Conservation (phyloP, 1,139 yeast species). For the Suhomyces wounanorum region DNA sequence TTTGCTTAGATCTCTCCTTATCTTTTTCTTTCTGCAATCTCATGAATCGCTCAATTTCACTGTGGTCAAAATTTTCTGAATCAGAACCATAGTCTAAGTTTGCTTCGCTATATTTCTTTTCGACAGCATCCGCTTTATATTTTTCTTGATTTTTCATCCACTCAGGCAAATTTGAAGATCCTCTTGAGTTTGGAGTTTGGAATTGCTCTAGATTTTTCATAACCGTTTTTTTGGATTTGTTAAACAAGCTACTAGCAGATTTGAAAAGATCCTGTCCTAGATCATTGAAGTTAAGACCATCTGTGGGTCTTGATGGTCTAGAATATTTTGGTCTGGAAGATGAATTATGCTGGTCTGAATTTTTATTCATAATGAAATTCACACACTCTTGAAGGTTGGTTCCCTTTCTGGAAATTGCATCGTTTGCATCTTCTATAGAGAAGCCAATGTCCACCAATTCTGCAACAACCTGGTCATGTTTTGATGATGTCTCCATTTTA, state of each 20-base stretch:
- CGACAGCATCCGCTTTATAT: constrained; percentile 46
- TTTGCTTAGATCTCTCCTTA: constrained; percentile 32
- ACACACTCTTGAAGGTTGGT: constrained; percentile 67
- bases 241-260: constrained; percentile 62
- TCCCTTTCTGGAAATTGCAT: constrained; percentile 62
- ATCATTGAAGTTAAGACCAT: constrained; percentile 43
- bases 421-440: constrained; percentile 57
- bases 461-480: constrained; percentile 59
- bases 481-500: neutral
- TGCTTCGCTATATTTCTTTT: constrained; percentile 33
- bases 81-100: constrained; percentile 44
- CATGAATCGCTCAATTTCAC: constrained; percentile 43
- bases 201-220: constrained; percentile 67
- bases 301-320: neutral
- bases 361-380: constrained; percentile 57
- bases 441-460: constrained; percentile 83
- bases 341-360: constrained; percentile 3
- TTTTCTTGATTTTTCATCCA: constrained; percentile 72
- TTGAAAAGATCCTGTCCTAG: constrained; percentile 63
- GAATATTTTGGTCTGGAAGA: neutral
- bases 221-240: constrained; percentile 62
- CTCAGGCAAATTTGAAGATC: constrained; percentile 53
- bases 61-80: constrained; percentile 46
- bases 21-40: constrained; percentile 42
- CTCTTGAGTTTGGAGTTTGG: constrained; percentile 30